Conservation (phyloP, 2,329 filamentous ascomycete genomes). For the Trematosphaeria pertusa region DNA sequence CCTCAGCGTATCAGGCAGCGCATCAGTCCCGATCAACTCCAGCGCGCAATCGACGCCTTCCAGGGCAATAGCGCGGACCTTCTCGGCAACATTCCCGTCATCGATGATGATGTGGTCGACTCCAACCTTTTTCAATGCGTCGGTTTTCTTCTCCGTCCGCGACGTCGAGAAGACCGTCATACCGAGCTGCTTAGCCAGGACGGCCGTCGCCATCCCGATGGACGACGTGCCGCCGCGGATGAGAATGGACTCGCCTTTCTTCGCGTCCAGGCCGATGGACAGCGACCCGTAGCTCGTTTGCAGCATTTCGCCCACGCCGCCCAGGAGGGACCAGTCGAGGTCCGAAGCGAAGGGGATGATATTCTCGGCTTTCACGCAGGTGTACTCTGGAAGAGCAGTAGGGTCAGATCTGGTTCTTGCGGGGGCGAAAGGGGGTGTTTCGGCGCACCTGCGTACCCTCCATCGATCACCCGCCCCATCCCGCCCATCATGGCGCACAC, state of each 20-base stretch:
- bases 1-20: slow-evolving; percentile 5
- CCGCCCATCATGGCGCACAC: slow-evolving; percentile 60
- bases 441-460: slow-evolving; percentile 47
- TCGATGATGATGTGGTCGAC: slow-evolving; percentile 4
- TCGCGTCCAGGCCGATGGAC: slow-evolving; percentile 48
- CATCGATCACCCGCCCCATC: slow-evolving; percentile 56
- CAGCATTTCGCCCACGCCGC: slow-evolving; percentile 59
- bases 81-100: slow-evolving; percentile 1
- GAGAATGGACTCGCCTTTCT: slow-evolving; percentile 53
- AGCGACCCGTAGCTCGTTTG: slow-evolving; percentile 58
- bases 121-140: slow-evolving; percentile 1
- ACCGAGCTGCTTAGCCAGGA: slow-evolving; percentile 3
- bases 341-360: slow-evolving; percentile 2
- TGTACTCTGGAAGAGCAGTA: slow-evolving; percentile 57
- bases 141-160: neutral
- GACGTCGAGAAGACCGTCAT: slow-evolving; percentile 1
- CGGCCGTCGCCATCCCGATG: slow-evolving; percentile 34
- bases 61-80: slow-evolving; percentile 1
- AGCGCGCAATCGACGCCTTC: slow-evolving; percentile 6
- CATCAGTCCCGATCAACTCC: slow-evolving; percentile 5
- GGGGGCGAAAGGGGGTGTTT: neutral
- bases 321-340: slow-evolving; percentile 53
- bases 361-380: slow-evolving; percentile 48
- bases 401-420: neutral
- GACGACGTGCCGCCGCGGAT: slow-evolving; percentile 59